Evolutionary conservation across 768 basidiomycete species (phyloP).

Genomic region (Mycena leptocephala): DNA sequence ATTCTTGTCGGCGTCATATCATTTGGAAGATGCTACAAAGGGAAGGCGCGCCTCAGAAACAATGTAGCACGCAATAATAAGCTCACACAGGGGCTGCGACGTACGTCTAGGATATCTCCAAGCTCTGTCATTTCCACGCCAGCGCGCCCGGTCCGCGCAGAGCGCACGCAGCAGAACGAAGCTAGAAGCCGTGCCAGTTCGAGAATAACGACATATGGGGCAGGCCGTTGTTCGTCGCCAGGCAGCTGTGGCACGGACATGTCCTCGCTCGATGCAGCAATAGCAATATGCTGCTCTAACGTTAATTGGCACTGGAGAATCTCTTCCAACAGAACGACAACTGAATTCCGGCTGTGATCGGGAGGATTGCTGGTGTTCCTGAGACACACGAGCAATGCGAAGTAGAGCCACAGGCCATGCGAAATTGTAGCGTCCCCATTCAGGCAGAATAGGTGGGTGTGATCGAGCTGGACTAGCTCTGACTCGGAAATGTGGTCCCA

Average conservation of each 20-base stretch:
- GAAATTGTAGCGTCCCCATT: slow-evolving; percentile 70
- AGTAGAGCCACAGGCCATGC: slow-evolving; percentile 65
- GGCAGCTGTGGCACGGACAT: slow-evolving; percentile 24
- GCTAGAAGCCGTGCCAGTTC: slow-evolving; percentile 30
- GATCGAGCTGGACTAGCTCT: slow-evolving; percentile 35
- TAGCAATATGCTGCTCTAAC: slow-evolving; percentile 26
- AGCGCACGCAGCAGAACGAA: slow-evolving; percentile 51
- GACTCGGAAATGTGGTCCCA: slow-evolving; percentile 40
- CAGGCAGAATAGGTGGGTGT: slow-evolving; percentile 50
- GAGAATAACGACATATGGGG: slow-evolving; percentile 31
- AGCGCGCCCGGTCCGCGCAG: slow-evolving; percentile 46
- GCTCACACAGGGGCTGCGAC: slow-evolving; percentile 24
- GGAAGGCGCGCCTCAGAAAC: slow-evolving; percentile 18
- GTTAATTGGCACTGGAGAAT: slow-evolving; percentile 21
- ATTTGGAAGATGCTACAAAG: slow-evolving; percentile 54
- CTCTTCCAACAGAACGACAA: slow-evolving; percentile 21
- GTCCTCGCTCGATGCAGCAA: slow-evolving; percentile 7
- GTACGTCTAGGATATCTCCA: slow-evolving; percentile 57
- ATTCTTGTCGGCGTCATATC: slow-evolving; percentile 58
- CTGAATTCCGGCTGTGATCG: not conserved
- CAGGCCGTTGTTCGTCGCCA: slow-evolving; percentile 21
- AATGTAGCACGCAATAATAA: slow-evolving; percentile 1
- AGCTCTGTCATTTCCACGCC: slow-evolving; percentile 44
- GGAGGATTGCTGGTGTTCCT: not conserved
- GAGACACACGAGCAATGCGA: slow-evolving; percentile 47